phyloP scores from a whole-genome alignment of 2,329 filamentous ascomycete species.

The Arachnopeziza araneosa region DNA sequence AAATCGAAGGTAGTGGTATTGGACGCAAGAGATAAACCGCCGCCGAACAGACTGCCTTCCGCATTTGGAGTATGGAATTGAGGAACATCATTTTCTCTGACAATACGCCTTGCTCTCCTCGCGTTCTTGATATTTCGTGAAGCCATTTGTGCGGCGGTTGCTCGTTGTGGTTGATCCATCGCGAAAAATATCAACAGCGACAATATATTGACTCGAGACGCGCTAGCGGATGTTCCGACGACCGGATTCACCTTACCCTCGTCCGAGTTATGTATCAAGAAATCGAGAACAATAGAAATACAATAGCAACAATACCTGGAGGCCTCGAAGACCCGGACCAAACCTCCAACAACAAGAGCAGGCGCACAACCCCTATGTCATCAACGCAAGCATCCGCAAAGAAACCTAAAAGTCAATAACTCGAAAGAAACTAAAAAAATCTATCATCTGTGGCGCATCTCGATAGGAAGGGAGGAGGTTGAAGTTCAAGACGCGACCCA shows the following conservation, averaged over 20 bases:
- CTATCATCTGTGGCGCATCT: slow-evolving; percentile 7
- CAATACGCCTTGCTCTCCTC: slow-evolving; percentile 7
- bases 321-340: neutral
- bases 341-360: neutral
- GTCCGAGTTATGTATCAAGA: neutral
- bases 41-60: slow-evolving; percentile 23
- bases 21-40: slow-evolving; percentile 3
- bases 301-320: neutral
- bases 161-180: slow-evolving; percentile 24
- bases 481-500: slow-evolving; percentile 1
- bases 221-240: neutral
- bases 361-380: neutral
- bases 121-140: slow-evolving; percentile 25
- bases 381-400: neutral
- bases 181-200: neutral
- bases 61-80: neutral
- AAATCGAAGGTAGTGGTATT: slow-evolving; percentile 22
- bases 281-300: neutral
- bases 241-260: neutral
- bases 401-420: neutral
- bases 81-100: slow-evolving; percentile 3
- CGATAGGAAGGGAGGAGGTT: neutral
- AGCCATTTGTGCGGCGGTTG: slow-evolving; percentile 31
- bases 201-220: neutral
- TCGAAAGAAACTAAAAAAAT: neutral